Conservation (phyloP, 768 basidiomycete species). For the Asterophora lycoperdoides region DNA sequence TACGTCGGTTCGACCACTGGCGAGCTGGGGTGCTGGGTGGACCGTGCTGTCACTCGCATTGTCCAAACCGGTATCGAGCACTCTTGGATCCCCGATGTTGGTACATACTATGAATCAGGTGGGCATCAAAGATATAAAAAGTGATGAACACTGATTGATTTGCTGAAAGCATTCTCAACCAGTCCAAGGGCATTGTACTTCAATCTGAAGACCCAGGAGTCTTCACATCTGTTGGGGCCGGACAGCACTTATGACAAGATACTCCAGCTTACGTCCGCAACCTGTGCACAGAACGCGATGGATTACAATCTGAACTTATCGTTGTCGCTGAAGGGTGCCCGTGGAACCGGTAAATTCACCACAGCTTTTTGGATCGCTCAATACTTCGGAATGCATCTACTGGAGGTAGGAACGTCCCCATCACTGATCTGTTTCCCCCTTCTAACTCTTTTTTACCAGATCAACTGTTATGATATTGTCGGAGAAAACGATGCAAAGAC, state of each 20-base stretch:
- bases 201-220: constrained; percentile 16
- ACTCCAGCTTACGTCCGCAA: constrained; percentile 54
- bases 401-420: constrained; percentile 56
- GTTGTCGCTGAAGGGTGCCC: constrained; percentile 71
- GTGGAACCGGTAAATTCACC: constrained; percentile 81
- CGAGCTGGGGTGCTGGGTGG: constrained; percentile 83
- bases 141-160: not conserved
- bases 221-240: constrained; percentile 26
- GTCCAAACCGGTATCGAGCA: constrained; percentile 78
- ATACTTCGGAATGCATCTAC: constrained; percentile 67
- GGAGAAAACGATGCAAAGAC: constrained; percentile 76
- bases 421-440: not conserved
- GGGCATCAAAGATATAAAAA: not conserved
- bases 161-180: not conserved
- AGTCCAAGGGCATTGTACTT: constrained; percentile 23
- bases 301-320: constrained; percentile 64
- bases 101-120: constrained; percentile 50
- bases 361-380: constrained; percentile 52
- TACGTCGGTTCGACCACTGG: constrained; percentile 56
- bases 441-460: constrained; percentile 40
- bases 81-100: constrained; percentile 50
- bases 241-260: constrained; percentile 44
- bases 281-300: constrained; percentile 50
- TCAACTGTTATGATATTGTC: constrained; percentile 81
- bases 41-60: constrained; percentile 67